Conservation (phyloP, 2,329 filamentous ascomycete genomes). For the Fonsecaea multimorphosa region DNA sequence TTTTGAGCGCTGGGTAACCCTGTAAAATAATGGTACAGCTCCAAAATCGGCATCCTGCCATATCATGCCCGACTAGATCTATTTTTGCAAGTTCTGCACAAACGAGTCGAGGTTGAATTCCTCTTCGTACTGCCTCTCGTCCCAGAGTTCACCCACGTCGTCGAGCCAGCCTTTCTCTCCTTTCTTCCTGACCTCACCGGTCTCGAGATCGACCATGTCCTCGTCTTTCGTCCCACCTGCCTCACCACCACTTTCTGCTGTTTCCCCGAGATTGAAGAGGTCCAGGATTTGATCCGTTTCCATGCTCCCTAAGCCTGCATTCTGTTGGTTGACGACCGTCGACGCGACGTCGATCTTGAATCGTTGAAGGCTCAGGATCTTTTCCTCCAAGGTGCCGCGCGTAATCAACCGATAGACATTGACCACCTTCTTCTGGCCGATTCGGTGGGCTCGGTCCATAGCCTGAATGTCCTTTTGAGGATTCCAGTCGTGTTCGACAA, state of each 20-base stretch:
- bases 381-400: constrained; percentile 93
- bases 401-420: constrained; percentile 98
- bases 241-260: constrained; percentile 61
- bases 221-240: constrained; percentile 67
- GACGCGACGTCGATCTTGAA: constrained; percentile 99
- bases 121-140: constrained; percentile 96
- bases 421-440: constrained; percentile 99
- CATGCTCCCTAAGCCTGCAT: constrained; percentile 92
- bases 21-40: neutral
- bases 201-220: constrained; percentile 89
- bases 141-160: constrained; percentile 94
- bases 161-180: constrained; percentile 97
- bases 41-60: neutral
- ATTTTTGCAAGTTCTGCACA: constrained; percentile 84
- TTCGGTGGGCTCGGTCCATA: constrained; percentile 97
- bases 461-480: constrained; percentile 98
- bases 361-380: constrained; percentile 95
- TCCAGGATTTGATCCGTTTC: constrained; percentile 98
- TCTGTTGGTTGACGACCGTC: constrained; percentile 98
- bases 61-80: constrained; percentile 15
- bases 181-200: constrained; percentile 85
- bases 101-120: constrained; percentile 97
- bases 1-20: neutral
- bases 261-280: constrained; percentile 88
- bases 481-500: constrained; percentile 99